Evolutionary conservation across 75 land plant species (phyloP).

Genomic region (Selaginella moellendorffii): DNA sequence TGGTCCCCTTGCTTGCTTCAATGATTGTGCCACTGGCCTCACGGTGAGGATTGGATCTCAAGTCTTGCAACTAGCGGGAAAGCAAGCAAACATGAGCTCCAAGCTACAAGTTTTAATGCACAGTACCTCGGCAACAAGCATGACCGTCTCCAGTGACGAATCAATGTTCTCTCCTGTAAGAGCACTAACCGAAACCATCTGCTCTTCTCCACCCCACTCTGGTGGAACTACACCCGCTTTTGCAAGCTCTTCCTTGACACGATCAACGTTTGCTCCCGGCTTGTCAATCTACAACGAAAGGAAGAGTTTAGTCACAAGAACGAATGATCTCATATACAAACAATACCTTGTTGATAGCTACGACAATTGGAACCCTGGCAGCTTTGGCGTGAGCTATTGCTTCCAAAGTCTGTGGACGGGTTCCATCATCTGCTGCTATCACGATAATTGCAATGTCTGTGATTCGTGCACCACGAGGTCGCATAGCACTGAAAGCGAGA

Average conservation of each 20-base stretch:
- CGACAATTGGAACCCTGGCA: constrained; percentile 85
- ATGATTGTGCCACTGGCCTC: constrained; percentile 91
- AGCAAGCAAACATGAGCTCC: background rate
- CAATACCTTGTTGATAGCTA: constrained; percentile 96
- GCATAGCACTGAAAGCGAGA: constrained; percentile 83
- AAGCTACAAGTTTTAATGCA: constrained; percentile 4
- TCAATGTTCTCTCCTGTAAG: constrained; percentile 78
- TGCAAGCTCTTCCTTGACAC: constrained; percentile 95
- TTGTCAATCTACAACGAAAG: constrained; percentile 63
- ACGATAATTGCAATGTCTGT: constrained; percentile 95
- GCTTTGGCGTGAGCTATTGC: constrained; percentile 99
- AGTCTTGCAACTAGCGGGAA: constrained; percentile 69
- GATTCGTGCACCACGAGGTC: constrained; percentile 95
- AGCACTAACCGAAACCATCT: constrained; percentile 97
- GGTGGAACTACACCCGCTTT: constrained; percentile 82
- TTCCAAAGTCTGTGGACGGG: constrained; percentile 91
- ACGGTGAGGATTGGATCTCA: constrained; percentile 91
- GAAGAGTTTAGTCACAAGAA: background rate
- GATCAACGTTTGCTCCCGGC: constrained; percentile 85
- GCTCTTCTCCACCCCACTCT: constrained; percentile 96
- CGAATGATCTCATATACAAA: background rate
- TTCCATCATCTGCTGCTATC: constrained; percentile 99
- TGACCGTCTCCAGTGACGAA: constrained; percentile 69
- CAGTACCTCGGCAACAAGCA: constrained; percentile 95
- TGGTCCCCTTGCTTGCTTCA: constrained; percentile 89